Evolutionary conservation across 169 alveolate genomes (phyloP).

Genomic region (Pseudocohnilembus persalinus): DNA sequence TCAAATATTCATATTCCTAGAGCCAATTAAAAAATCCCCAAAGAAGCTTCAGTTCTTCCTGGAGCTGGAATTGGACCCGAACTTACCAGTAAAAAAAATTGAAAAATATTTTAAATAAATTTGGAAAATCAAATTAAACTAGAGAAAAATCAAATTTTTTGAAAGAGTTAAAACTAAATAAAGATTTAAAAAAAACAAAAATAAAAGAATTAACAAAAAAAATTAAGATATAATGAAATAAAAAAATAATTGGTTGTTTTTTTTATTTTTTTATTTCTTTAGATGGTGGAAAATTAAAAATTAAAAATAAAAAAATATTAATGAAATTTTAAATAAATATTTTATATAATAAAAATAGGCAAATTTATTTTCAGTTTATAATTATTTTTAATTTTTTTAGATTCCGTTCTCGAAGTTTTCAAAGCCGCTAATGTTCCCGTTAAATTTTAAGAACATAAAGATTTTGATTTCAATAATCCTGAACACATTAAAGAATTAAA

Average conservation of each 20-base stretch:
- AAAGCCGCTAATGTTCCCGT: conserved; percentile 49
- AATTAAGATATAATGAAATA: not conserved
- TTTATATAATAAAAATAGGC: too few relatives aligned
- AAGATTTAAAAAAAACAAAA: not conserved
- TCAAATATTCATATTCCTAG: conserved; percentile 41
- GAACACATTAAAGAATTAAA: conserved; percentile 17
- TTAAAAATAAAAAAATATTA: not conserved
- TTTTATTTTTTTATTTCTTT: too few relatives aligned
- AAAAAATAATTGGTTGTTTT: too few relatives aligned
- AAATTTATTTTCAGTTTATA: too few relatives aligned
- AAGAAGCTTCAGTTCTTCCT: conserved; percentile 56
- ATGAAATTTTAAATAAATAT: not conserved
- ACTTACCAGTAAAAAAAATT: conserved; percentile 31
- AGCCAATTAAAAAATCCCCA: conserved; percentile 56
- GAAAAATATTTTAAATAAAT: not conserved
- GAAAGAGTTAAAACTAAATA: not conserved
- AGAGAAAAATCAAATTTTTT: not conserved
- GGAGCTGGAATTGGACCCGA: conserved; percentile 75
- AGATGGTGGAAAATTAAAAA: not conserved
- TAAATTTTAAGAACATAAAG: conserved; percentile 25
- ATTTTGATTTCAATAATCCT: conserved; percentile 40
- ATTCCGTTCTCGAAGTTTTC: conserved; percentile 36
- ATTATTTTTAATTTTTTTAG: not conserved
- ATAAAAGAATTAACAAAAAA: not conserved
- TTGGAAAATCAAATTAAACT: not conserved